Percentiles rank a stretch among this genome's conserved stretches.
phyloP scores from a whole-genome alignment of 306 rosid species.

The Cicer yamashitae region DNA sequence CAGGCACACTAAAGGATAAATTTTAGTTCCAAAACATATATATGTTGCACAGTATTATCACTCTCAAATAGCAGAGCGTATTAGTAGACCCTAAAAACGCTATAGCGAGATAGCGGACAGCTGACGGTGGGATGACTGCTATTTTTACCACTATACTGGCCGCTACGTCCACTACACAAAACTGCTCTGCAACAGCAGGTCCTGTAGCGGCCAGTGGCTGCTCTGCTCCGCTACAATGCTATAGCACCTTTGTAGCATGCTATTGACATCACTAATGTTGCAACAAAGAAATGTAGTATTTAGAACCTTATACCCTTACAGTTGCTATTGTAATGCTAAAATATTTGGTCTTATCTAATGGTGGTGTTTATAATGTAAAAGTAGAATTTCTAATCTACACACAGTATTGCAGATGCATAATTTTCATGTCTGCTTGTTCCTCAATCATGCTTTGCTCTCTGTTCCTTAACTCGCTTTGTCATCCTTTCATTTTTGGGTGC shows the following conservation, averaged over 20 bases:
- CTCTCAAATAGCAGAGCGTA: too few species aligned
- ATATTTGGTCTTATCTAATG: not conserved
- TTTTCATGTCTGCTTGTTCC: not conserved
- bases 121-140: too few species aligned
- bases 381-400: not conserved
- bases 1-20: not conserved
- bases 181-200: too few species aligned
- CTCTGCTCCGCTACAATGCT: not conserved
- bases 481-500: not conserved
- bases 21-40: slow-evolving; percentile 12
- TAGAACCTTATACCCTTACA: not conserved
- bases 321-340: slow-evolving; percentile 2
- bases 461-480: not conserved
- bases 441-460: not conserved
- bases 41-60: not conserved
- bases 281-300: not conserved
- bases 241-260: not conserved
- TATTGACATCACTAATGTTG: not conserved
- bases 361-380: not conserved
- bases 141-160: too few species aligned
- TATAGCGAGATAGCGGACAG: too few species aligned
- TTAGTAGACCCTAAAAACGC: too few species aligned
- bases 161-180: too few species aligned
- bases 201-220: too few species aligned
- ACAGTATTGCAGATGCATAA: not conserved